A percentile compares a stretch with the other conserved stretches of the same genome.
Conservation (phyloP, 192 early-diverging fungal genomes). For the Rhizoclosmatium sp. region DNA sequence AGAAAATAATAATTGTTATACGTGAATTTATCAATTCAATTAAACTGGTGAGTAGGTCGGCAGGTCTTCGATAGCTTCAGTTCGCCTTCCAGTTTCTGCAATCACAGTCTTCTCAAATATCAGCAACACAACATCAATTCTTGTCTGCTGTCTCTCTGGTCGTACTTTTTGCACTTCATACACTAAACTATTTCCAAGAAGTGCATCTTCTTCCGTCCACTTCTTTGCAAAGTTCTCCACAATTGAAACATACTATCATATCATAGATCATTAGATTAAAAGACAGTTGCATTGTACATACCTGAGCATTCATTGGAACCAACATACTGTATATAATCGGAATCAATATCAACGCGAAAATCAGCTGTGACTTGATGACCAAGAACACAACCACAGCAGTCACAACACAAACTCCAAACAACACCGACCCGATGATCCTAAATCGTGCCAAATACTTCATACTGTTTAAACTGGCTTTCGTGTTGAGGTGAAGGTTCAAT, state of each 20-base stretch:
- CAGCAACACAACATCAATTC: not conserved
- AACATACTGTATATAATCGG: not conserved
- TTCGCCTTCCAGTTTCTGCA: no score
- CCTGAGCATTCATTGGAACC: not conserved
- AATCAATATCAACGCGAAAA: not conserved
- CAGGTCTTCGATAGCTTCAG: no score
- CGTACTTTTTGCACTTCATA: not conserved
- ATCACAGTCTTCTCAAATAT: slow-evolving; percentile 3
- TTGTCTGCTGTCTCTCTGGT: not conserved
- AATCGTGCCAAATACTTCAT: no score
- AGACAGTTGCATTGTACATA: not conserved
- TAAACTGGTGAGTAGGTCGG: no score
- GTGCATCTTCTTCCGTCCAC: slow-evolving; percentile 18
- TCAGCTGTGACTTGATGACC: not conserved
- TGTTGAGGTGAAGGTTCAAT: not conserved
- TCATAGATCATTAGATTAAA: no score
- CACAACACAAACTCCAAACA: not conserved
- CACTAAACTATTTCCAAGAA: not conserved
- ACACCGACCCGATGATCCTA: no score
- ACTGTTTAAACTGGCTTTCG: no score
- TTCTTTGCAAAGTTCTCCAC: not conserved
- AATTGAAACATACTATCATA: not conserved
- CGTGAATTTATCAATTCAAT: no score
- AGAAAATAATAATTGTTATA: no score
- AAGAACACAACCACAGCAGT: not conserved